Percentiles rank a stretch among this genome's conserved stretches.
phyloP scores from a whole-genome alignment of 164 flowering plant species.

The Vitis amurensis region DNA sequence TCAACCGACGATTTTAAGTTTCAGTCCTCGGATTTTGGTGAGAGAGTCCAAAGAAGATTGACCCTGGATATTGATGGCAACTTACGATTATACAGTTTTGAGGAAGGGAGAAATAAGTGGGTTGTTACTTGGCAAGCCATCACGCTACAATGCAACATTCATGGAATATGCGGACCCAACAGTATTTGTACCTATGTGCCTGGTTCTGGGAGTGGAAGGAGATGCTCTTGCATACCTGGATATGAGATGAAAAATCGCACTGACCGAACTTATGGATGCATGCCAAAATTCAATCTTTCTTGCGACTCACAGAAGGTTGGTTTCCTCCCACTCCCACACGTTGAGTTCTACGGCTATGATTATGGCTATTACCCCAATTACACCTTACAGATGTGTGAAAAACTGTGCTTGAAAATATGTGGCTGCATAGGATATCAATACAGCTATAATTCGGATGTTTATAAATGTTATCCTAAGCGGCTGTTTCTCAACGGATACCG shows the following conservation, averaged over 20 bases:
- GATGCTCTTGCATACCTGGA: slow-evolving; percentile 26
- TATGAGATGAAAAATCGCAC: slow-evolving; percentile 4
- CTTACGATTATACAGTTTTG: slow-evolving; percentile 19
- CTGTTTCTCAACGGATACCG: slow-evolving; percentile 24
- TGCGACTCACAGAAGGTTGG: neutral
- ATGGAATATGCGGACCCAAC: slow-evolving; percentile 30
- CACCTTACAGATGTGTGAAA: slow-evolving; percentile 19
- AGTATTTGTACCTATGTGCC: slow-evolving; percentile 18
- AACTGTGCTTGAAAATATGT: slow-evolving; percentile 13
- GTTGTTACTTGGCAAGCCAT: slow-evolving; percentile 24
- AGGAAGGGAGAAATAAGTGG: slow-evolving; percentile 7
- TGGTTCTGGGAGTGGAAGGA: slow-evolving; percentile 10
- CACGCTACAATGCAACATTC: slow-evolving; percentile 14
- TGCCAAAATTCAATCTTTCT: slow-evolving; percentile 19
- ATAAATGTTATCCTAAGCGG: slow-evolving; percentile 20
- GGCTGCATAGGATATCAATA: slow-evolving; percentile 23
- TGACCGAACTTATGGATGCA: slow-evolving; percentile 40
- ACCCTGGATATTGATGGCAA: slow-evolving; percentile 34
- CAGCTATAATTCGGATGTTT: neutral
- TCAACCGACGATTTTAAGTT: slow-evolving; percentile 19
- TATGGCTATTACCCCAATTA: neutral
- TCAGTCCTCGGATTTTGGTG: slow-evolving; percentile 13
- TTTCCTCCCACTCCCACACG: slow-evolving; percentile 15
- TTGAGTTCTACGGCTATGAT: slow-evolving; percentile 34
- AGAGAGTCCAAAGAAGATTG: slow-evolving; percentile 15